Conservation (phyloP, 2,329 filamentous ascomycete species). For the Hymenotorrendiella dingleyae region DNA sequence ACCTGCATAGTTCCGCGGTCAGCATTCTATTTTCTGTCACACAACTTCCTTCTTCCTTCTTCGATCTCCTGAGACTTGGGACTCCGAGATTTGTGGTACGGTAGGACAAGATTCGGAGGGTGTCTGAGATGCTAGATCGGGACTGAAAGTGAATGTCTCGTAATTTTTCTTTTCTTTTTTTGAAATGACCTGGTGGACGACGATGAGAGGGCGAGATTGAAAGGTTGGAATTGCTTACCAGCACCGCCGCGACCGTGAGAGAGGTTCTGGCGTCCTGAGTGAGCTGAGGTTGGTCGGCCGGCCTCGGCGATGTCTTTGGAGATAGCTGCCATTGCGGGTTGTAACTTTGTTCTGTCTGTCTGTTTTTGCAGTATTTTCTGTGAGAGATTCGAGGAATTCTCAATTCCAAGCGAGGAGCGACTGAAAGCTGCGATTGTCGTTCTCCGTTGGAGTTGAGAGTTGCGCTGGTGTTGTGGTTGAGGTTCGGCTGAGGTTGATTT, state of each 20-base stretch:
- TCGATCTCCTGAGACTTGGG: too few species aligned
- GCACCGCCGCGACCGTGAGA: conserved; percentile 76
- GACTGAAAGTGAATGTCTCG: background rate
- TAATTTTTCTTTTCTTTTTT: too few species aligned
- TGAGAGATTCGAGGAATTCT: background rate
- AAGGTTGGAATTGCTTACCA: conserved; percentile 36
- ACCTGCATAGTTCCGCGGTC: conserved; percentile 31
- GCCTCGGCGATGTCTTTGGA: conserved; percentile 14
- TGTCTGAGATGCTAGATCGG: background rate
- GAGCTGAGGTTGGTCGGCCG: conserved; percentile 18
- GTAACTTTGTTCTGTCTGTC: background rate
- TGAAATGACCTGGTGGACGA: too few species aligned
- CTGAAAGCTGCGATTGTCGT: background rate
- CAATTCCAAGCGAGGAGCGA: too few species aligned
- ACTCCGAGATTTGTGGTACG: background rate
- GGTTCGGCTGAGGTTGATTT: too few species aligned
- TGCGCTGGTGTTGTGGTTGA: too few species aligned
- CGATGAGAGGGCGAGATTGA: conserved; percentile 1
- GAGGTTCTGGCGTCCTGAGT: conserved; percentile 12
- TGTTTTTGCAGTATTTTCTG: background rate
- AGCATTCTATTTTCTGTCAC: background rate
- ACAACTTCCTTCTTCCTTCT: too few species aligned
- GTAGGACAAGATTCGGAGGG: background rate
- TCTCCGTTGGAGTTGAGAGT: background rate
- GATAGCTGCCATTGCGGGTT: conserved; percentile 25